Percentiles rank a stretch among this genome's conserved stretches.
Conservation (phyloP, 2,329 filamentous ascomycete genomes). For the Monosporascus sp. region DNA sequence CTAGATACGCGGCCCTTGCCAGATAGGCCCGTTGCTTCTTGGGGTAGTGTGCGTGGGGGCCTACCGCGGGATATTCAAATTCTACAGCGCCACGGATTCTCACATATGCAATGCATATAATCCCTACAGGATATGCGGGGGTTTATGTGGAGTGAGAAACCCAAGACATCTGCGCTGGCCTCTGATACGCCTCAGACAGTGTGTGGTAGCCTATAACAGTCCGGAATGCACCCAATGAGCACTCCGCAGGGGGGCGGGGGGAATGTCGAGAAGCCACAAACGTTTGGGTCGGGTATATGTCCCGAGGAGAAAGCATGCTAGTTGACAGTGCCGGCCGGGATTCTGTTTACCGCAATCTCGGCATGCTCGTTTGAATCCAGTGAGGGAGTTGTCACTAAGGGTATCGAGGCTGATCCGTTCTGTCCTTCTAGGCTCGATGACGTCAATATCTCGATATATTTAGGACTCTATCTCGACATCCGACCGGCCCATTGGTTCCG, state of each 20-base stretch:
- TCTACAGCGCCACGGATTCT: constrained; percentile 5
- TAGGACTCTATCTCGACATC: not conserved
- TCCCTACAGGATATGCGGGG: not conserved
- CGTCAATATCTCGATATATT: not conserved
- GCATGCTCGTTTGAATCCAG: not conserved
- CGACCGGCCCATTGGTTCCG: not conserved
- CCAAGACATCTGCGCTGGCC: not conserved
- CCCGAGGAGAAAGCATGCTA: not conserved
- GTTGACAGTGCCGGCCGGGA: not conserved
- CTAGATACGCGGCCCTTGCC: not conserved
- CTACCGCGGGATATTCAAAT: constrained; percentile 7
- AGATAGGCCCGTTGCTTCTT: constrained; percentile 11
- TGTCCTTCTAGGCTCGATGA: not conserved
- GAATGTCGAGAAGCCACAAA: not conserved
- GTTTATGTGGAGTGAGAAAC: not conserved
- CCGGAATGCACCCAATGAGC: not conserved
- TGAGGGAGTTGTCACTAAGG: not conserved
- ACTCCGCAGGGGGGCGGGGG: not conserved
- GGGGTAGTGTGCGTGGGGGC: constrained; percentile 12
- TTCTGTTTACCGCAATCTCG: not conserved
- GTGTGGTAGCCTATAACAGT: not conserved
- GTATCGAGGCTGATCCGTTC: not conserved
- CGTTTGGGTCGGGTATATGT: not conserved
- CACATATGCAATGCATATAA: not conserved
- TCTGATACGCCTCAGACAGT: not conserved